Conservation (phyloP, 495 filamentous ascomycete genomes). For the Penicillium nucicola region DNA sequence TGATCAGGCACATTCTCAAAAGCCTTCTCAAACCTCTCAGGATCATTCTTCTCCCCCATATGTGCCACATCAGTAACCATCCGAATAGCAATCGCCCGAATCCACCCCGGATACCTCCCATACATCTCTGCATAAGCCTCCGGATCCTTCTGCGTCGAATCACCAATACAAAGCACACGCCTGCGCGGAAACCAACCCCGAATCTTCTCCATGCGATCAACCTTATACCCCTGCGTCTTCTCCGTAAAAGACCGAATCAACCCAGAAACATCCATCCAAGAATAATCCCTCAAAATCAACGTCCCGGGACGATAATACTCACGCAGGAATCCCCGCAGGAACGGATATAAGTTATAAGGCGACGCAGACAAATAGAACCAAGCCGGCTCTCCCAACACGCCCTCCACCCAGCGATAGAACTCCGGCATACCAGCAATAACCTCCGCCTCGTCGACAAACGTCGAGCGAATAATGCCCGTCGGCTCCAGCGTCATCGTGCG, state of each 20-base stretch:
- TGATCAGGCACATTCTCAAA: conserved; percentile 70
- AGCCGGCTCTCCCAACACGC: conserved; percentile 53
- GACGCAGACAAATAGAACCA: conserved; percentile 96
- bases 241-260: conserved; percentile 75
- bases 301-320: conserved; percentile 72
- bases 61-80: conserved; percentile 75
- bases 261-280: conserved; percentile 81
- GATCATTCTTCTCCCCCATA: conserved; percentile 69
- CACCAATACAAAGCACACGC: conserved; percentile 80
- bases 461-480: conserved; percentile 75
- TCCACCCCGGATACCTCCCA: conserved; percentile 63
- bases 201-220: conserved; percentile 74
- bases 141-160: conserved; percentile 88
- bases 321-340: conserved; percentile 68
- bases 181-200: conserved; percentile 70
- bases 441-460: conserved; percentile 71
- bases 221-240: conserved; percentile 84
- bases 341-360: conserved; percentile 91
- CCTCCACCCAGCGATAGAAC: conserved; percentile 65
- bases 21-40: conserved; percentile 74
- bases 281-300: conserved; percentile 77
- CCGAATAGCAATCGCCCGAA: conserved; percentile 76
- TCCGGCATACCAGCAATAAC: conserved; percentile 80
- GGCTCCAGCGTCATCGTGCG: conserved; percentile 76
- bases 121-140: conserved; percentile 83